Evolutionary conservation across 2,329 filamentous ascomycete species (phyloP).

Genomic region (Arachnopeziza araneosa): DNA sequence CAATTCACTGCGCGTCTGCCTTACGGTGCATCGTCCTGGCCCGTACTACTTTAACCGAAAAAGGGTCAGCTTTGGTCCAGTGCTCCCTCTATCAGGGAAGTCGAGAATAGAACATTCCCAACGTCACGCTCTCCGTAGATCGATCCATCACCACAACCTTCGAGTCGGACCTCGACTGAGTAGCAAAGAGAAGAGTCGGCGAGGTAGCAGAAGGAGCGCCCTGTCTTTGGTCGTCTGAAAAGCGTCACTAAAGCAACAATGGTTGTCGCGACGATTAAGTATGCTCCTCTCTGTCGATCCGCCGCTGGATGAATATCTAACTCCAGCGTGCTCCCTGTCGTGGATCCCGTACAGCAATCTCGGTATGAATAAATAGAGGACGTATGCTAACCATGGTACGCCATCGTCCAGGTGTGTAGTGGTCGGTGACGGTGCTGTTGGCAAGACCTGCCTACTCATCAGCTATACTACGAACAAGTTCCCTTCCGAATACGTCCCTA

Average conservation of each 20-base stretch:
- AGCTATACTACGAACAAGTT: slow-evolving; percentile 99
- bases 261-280: slow-evolving; percentile 61
- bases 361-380: not conserved
- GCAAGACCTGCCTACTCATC: slow-evolving; percentile 98
- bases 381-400: slow-evolving; percentile 22
- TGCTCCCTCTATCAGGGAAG: slow-evolving; percentile 4
- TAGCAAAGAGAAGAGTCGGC: not conserved
- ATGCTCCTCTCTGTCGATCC: slow-evolving; percentile 29
- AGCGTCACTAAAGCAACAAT: slow-evolving; percentile 19
- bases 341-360: not conserved
- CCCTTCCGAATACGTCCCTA: slow-evolving; percentile 98
- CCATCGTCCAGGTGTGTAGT: slow-evolving; percentile 77
- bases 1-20: not conserved
- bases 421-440: slow-evolving; percentile 97
- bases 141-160: not conserved
- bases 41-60: slow-evolving; percentile 4
- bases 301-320: not conserved
- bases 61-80: slow-evolving; percentile 3
- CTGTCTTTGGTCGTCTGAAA: not conserved
- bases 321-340: not conserved
- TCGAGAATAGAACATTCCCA: not conserved
- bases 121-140: not conserved
- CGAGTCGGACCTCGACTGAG: not conserved
- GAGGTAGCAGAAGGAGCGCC: not conserved
- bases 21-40: not conserved